Evolutionary conservation across 2,329 filamentous ascomycete species (phyloP), one percentile per base, ranked within the genome.

Genomic region (Botrytis elliptica): DNA sequence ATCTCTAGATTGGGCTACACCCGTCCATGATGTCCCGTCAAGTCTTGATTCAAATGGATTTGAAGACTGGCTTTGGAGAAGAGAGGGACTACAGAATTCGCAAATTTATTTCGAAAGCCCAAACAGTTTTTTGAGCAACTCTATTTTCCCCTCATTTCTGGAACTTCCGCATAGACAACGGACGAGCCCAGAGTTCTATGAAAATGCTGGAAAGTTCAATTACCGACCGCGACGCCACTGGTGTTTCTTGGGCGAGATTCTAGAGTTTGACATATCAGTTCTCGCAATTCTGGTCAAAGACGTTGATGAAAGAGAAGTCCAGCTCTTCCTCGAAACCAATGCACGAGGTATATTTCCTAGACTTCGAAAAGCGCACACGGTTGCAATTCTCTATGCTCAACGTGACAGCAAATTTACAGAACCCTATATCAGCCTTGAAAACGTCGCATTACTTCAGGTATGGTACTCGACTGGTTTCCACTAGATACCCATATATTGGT

Each of bases 41-140:
- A 22, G 36, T 40, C 12, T 63, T 25, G 25, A 63, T n/a, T 6
- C 36, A 3, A 4, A 40, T 42, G 22, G 16, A 63, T 63, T 63
- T 18, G 60, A 63, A 63, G 60, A n/a, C 25, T 63, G 36, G 59
- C 36, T 62, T 62, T 62, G 59, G 59, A 63, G 22, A 42, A 40
- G 36, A 42, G 60, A 42, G 36, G 60, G 36, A 7, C 38, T 42
- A 6, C 60, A 63, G 36, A 38, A 63, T n/a, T 42, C 38, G 18
- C 22, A n/a, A n/a, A n/a, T 40, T 7, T 63, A 40, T n/a, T 63
- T 22, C 4, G 6, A 63, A 40, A 36, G 36, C 25, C 38, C 36
- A 40, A 40, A 16, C 36, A 63, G 36, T 9, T 63, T 63, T 63
- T n/a, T 63, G 22, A n/a, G 7, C 25, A 14, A n/a, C 8, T 63